A percentile compares a stretch with the other conserved stretches of the same genome.
Evolutionary conservation across 2,329 filamentous ascomycete species (phyloP).

Genomic region (Emergomyces orientalis): DNA sequence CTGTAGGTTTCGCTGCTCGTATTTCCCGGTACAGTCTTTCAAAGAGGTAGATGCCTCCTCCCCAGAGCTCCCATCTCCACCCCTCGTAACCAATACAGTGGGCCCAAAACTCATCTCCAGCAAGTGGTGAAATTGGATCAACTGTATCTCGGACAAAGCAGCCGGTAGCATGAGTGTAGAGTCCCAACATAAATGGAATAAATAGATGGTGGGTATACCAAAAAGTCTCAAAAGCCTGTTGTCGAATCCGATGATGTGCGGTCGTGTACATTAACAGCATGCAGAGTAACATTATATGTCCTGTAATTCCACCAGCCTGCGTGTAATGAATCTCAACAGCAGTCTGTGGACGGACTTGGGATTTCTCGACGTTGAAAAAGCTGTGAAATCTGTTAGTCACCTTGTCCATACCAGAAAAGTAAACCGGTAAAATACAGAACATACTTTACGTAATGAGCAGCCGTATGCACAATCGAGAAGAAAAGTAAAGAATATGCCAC

Average conservation of each 20-base stretch:
- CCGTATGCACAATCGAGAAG: slow-evolving; percentile 68
- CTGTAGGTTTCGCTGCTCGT: slow-evolving; percentile 69
- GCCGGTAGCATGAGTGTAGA: slow-evolving; percentile 92
- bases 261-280: slow-evolving; percentile 99
- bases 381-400: slow-evolving; percentile 37
- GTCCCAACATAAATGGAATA: slow-evolving; percentile 81
- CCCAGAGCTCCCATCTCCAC: slow-evolving; percentile 92
- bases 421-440: slow-evolving; percentile 22
- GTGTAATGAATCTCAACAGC: slow-evolving; percentile 88
- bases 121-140: slow-evolving; percentile 70
- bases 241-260: slow-evolving; percentile 82
- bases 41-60: slow-evolving; percentile 71
- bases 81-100: slow-evolving; percentile 94
- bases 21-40: slow-evolving; percentile 91
- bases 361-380: slow-evolving; percentile 90
- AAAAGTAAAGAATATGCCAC: slow-evolving; percentile 80
- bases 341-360: slow-evolving; percentile 67
- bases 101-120: slow-evolving; percentile 69
- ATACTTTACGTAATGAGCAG: slow-evolving; percentile 88
- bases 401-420: background rate
- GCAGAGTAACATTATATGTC: slow-evolving; percentile 96
- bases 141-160: slow-evolving; percentile 88
- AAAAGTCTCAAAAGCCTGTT: slow-evolving; percentile 96
- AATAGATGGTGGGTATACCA: slow-evolving; percentile 99
- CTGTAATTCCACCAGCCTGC: slow-evolving; percentile 82